phyloP scores from a whole-genome alignment of 2,329 filamentous ascomycete species.

The Penicillium paneum region DNA sequence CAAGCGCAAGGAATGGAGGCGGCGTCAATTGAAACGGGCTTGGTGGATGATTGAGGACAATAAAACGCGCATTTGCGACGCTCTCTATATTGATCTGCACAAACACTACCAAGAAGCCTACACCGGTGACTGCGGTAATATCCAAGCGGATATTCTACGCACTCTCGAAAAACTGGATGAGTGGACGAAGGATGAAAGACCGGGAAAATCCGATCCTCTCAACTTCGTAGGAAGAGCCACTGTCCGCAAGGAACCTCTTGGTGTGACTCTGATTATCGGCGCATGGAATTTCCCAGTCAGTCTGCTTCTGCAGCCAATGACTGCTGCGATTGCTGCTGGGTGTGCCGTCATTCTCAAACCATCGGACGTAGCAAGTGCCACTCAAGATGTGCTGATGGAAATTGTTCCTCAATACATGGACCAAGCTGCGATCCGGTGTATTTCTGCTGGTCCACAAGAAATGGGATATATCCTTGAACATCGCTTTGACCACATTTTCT shows the following conservation, averaged over 20 bases:
- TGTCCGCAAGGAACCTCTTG: conserved; percentile 45
- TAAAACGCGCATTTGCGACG: conserved; percentile 14
- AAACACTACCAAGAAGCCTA: conserved; percentile 18
- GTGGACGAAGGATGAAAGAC: conserved; percentile 40
- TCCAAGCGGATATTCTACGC: conserved; percentile 39
- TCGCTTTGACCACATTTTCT: conserved; percentile 48
- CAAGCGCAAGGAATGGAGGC: conserved; percentile 18
- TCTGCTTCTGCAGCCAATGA: conserved; percentile 38
- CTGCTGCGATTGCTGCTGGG: conserved; percentile 47
- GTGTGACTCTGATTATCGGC: conserved; percentile 46
- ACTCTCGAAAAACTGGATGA: conserved; percentile 40
- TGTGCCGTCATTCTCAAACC: conserved; percentile 46
- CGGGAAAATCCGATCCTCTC: conserved; percentile 25
- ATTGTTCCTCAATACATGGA: conserved; percentile 47
- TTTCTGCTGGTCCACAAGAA: conserved; percentile 39
- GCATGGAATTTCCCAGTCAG: conserved; percentile 50
- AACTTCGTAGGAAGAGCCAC: conserved; percentile 31
- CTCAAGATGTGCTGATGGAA: conserved; percentile 39
- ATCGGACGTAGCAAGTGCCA: conserved; percentile 38
- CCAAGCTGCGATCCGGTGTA: conserved; percentile 33
- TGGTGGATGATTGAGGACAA: conserved; percentile 25
- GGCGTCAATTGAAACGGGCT: conserved; percentile 17
- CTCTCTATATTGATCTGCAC: conserved; percentile 17
- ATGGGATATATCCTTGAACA: conserved; percentile 38
- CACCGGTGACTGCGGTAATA: conserved; percentile 6